These are phyloP conservation scores for Lycium barbarum DNA, from an alignment of 257 asterid species.

Conservation along the genomic window DNA sequence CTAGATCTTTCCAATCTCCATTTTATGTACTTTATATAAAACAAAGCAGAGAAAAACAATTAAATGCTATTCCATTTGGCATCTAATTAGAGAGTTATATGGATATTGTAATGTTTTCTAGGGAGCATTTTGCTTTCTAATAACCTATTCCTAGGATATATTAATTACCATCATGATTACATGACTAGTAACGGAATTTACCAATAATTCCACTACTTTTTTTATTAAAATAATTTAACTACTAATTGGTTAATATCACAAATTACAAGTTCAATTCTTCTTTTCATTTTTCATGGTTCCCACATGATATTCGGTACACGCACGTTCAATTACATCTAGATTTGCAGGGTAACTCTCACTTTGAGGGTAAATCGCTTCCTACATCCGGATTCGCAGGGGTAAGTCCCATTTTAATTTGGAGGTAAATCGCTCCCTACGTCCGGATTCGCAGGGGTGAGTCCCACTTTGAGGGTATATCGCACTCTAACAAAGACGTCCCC, in stretches of 20 bases:
- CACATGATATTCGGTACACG: no score
- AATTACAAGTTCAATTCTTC: not conserved
- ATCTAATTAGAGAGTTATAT: not conserved
- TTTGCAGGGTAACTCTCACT: no score
- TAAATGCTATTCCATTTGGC: constrained; percentile 9
- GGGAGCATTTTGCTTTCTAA: not conserved
- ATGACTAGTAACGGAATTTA: not conserved
- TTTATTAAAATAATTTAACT: not conserved
- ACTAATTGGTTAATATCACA: not conserved
- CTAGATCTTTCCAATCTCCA: not conserved
- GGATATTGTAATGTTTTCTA: not conserved
- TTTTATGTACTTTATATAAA: not conserved
- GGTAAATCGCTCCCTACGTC: no score
- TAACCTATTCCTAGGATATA: not conserved
- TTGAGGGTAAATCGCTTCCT: no score
- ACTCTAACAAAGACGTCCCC: no score
- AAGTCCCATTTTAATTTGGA: no score
- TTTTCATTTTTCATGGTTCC: no score
- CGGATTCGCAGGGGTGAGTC: no score
- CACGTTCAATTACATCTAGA: no score
- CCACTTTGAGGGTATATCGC: no score
- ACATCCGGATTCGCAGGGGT: no score
- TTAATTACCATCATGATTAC: not conserved
- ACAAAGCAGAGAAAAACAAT: not conserved
- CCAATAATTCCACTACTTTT: not conserved